These are phyloP conservation scores for Apostasia ramifera DNA, from an alignment of 106 monocot genomes.

Conservation along the genomic window DNA sequence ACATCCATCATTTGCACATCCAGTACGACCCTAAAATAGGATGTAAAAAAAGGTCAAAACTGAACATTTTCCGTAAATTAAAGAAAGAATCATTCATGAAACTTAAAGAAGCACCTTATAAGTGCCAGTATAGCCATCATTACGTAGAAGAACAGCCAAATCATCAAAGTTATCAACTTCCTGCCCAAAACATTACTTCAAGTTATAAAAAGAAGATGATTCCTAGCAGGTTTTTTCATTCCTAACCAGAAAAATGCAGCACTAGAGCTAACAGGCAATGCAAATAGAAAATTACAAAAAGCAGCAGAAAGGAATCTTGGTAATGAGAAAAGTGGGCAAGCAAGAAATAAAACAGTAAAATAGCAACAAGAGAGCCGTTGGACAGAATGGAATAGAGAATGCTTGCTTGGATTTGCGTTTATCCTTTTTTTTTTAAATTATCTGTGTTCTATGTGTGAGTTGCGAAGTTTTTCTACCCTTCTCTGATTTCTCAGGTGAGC, in stretches of 20 bases:
- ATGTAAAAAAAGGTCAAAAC: neutral
- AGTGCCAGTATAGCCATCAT: slow-evolving; percentile 51
- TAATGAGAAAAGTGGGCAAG: neutral
- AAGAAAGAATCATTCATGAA: neutral
- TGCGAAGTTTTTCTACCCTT: no score
- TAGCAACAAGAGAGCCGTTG: no score
- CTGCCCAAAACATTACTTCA: slow-evolving; percentile 10
- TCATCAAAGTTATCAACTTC: slow-evolving; percentile 66
- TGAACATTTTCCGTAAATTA: neutral
- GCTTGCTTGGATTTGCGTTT: no score
- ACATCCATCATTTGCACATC: slow-evolving; percentile 55
- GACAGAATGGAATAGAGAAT: no score
- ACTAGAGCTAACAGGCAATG: neutral
- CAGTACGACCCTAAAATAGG: slow-evolving; percentile 33
- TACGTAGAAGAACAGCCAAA: slow-evolving; percentile 29
- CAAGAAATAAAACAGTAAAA: no score
- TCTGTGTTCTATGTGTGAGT: no score
- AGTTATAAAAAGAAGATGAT: no score
- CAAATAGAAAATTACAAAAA: neutral
- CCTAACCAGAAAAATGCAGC: neutral
- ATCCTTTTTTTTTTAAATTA: no score
- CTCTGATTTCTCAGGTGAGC: no score
- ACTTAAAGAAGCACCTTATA: slow-evolving; percentile 32
- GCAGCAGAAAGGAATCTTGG: neutral
- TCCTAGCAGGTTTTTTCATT: neutral